Conservation (phyloP, 2,329 filamentous ascomycete species). For the Aspergillus costaricaensis region DNA sequence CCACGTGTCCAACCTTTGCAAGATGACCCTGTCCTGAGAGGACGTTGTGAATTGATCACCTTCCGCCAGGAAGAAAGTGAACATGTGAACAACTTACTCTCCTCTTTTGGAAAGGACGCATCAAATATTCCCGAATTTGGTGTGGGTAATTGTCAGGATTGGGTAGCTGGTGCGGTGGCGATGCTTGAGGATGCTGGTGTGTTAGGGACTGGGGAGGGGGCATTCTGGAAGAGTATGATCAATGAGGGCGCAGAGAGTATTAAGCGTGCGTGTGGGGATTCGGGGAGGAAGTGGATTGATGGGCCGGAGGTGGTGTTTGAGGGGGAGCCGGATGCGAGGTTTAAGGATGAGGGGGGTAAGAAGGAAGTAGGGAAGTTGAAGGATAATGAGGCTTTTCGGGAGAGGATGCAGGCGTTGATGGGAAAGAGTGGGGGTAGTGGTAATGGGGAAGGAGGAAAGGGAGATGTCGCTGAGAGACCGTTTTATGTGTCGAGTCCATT, state of each 20-base stretch:
- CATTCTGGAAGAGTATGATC: constrained; percentile 24
- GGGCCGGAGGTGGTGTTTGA: constrained; percentile 12
- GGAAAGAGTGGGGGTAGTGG: neutral
- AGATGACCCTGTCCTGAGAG: constrained; percentile 20
- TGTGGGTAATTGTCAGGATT: constrained; percentile 20
- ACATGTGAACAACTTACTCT: constrained; percentile 1
- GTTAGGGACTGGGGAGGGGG: constrained; percentile 12
- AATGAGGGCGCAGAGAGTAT: constrained; percentile 19
- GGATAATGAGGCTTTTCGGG: constrained; percentile 14
- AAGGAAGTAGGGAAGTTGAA: constrained; percentile 5
- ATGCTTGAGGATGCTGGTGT: constrained; percentile 11
- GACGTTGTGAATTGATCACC: constrained; percentile 21
- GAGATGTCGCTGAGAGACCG: constrained; percentile 6
- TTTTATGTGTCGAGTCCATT: constrained; percentile 24
- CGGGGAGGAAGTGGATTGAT: constrained; percentile 17
- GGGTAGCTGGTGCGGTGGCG: constrained; percentile 15
- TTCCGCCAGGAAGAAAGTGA: constrained; percentile 13
- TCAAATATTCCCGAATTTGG: constrained; percentile 23
- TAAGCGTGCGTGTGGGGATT: constrained; percentile 12
- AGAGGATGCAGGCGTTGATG: constrained; percentile 16
- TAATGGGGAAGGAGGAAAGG: neutral
- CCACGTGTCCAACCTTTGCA: constrained; percentile 23
- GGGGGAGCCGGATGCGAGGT: constrained; percentile 21
- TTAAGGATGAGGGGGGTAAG: neutral
- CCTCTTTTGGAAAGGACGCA: constrained; percentile 16